phyloP scores from a whole-genome alignment of 1,284 basidiomycete species.

The Malassezia nana region DNA sequence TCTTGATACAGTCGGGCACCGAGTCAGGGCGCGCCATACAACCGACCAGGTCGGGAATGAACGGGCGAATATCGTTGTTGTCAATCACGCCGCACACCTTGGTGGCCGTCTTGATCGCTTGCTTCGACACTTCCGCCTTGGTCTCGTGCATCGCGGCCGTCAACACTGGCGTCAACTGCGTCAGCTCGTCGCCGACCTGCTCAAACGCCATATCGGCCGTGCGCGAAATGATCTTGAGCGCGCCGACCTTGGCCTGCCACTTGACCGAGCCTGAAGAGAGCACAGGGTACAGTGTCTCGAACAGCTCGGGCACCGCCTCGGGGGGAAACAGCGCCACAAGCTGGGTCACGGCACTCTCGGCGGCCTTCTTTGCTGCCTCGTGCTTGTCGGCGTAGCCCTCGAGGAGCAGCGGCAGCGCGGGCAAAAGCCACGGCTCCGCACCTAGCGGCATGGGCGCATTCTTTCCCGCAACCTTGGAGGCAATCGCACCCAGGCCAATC shows the following conservation, averaged over 20 bases:
- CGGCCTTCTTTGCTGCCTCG: conserved; percentile 75
- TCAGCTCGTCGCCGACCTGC: conserved; percentile 74
- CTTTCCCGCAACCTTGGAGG: conserved; percentile 45
- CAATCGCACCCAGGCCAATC: conserved; percentile 55
- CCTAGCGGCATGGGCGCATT: conserved; percentile 58
- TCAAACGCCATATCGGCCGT: conserved; percentile 63
- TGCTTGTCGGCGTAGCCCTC: conserved; percentile 90
- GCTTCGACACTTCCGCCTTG: conserved; percentile 79
- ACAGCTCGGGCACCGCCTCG: conserved; percentile 61
- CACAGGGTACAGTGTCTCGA: conserved; percentile 62
- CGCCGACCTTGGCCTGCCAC: conserved; percentile 92
- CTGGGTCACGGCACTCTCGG: conserved; percentile 69
- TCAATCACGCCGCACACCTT: conserved; percentile 81
- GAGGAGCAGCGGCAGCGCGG: conserved; percentile 67
- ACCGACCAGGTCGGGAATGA: conserved; percentile 76
- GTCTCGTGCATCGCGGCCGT: conserved; percentile 94
- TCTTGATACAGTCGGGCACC: conserved; percentile 89
- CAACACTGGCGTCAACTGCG: conserved; percentile 70
- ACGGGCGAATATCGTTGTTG: conserved; percentile 83
- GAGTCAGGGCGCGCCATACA: conserved; percentile 71
- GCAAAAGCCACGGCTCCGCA: conserved; percentile 68
- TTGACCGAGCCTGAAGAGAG: conserved; percentile 65
- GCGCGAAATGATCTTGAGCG: conserved; percentile 62
- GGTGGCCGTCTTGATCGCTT: conserved; percentile 85
- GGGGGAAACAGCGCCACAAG: conserved; percentile 76